Base-by-base conservation (phyloP, 768 basidiomycete genomes). In the Clitopilus hobsonii region DNA sequence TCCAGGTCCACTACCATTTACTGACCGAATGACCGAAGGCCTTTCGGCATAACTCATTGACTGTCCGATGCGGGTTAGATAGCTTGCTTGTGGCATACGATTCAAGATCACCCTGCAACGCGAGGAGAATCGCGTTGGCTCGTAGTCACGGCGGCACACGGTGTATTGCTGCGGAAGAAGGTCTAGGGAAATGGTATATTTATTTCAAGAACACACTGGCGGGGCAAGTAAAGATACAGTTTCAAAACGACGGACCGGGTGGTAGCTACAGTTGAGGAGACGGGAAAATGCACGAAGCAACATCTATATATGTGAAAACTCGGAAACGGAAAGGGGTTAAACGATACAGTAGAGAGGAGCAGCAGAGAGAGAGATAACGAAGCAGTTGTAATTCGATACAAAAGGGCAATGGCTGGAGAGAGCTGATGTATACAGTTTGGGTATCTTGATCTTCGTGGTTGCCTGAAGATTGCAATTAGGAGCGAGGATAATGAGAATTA, bases 11-110 rank as follows among this genome's bases (percentile, higher is more conserved):
- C 32, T n/a, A 74, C 36, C 82, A 81, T 1, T 53, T 84, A 56
- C 77, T 70, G 62, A 71, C 71, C 16, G 77, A 81, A 67, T 76
- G 77, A 8, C 41, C 41, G 81, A 30, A 45, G 81, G 79, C 11
- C 64, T 76, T n/a, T 36, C 32, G 32, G 32, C 13, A n/a, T 3
- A 36, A n/a, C 13, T n/a, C 10, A 36, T n/a, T n/a, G n/a, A 30
- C 3, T 36, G 32, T n/a, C 10, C 32, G 32, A 36, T 4, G 29
- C 14, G 32, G 32, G 13, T n/a, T 14, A 36, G 32, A n/a, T n/a
- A 36, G 8, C 4, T 4, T 36, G 48, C n/a, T 58, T 49, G 55
- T n/a, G n/a, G n/a, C n/a, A n/a, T n/a, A n/a, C n/a, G n/a, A n/a
- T n/a, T n/a, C n/a, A n/a, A n/a, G n/a, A n/a, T n/a, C n/a, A n/a